These are phyloP conservation scores for Tulasnella sp. DNA, from an alignment of 768 basidiomycete genomes.

Conservation along the genomic window DNA sequence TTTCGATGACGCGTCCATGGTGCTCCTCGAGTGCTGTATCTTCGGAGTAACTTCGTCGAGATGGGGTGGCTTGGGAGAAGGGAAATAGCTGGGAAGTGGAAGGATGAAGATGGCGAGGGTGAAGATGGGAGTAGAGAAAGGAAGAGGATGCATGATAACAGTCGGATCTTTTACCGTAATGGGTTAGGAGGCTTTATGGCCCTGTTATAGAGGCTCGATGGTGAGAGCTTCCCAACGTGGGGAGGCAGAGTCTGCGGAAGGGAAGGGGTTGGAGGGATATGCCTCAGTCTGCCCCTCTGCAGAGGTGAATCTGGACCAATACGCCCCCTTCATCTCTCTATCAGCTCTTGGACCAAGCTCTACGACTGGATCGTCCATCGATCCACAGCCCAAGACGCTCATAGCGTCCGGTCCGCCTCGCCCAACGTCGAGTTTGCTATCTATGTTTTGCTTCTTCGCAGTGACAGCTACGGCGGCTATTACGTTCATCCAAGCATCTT, in stretches of 20 bases:
- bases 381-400: not conserved
- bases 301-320: not conserved
- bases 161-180: not conserved
- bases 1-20: not conserved
- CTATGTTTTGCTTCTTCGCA: not conserved
- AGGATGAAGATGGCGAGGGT: constrained; percentile 7
- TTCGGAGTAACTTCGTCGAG: constrained; percentile 8
- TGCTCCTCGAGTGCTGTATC: not conserved
- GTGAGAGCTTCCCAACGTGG: not conserved
- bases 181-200: not conserved
- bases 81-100: constrained; percentile 8
- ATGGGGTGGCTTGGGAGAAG: not conserved
- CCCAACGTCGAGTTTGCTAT: not conserved
- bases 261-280: not conserved
- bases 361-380: constrained; percentile 13
- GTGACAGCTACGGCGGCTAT: not conserved
- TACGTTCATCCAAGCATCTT: not conserved
- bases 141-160: not conserved
- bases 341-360: not conserved
- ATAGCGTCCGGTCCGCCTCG: not conserved
- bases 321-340: not conserved
- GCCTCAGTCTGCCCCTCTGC: not conserved
- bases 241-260: not conserved
- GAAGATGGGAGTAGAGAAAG: constrained; percentile 2
- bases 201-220: not conserved